Evolutionary conservation across 2,329 filamentous ascomycete genomes (phyloP), one percentile per base, ranked within the genome.

Genomic region (Penicillium olsonii): DNA sequence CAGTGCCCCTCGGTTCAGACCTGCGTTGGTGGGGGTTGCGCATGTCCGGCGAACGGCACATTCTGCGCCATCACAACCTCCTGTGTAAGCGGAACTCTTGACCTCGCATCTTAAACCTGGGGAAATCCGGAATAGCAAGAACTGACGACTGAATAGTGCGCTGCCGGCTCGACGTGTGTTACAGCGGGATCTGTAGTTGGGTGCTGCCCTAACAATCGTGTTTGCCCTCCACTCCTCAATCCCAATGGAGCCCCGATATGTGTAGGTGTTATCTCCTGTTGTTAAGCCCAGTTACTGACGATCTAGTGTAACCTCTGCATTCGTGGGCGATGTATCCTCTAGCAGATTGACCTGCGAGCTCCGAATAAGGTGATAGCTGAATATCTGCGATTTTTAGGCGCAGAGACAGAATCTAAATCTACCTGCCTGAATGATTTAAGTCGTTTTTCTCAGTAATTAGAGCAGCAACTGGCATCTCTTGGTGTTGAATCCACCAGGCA

Each of bases 101-200:
- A n/a, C 4, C 9, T 8, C 22, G 22, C 8, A 24, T 24, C 5
- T 24, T 24, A n/a, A n/a, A n/a, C n/a, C n/a, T n/a, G n/a, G n/a
- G n/a, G n/a, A n/a, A n/a, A n/a, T n/a, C 22, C 4, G 22, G 22
- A 8, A 24, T 24, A 24, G 4, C 4, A 24, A 8, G 22, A 24
- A 8, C 19, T 44, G 2, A 47, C 8, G 2, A 15, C 2, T 33
- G 3, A 7, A 18, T 11, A 54, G 52, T 51, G 52, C 15, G 26
- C 44, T 2, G 11, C 17, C 7, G 38, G 34, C 17, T 33, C 19
- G n/a, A 54, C 27, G 2, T 52, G 42, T 14, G 39, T 52, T 9
- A 38, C 33, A 0, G 20, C 39, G 18, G 48, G 48, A 17, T 34
- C 27, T 8, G 20, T 20, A 14, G n/a, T 43, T 14, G 41, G 41